A percentile compares a stretch with the other conserved stretches of the same genome.
phyloP scores from a whole-genome alignment of 2,329 filamentous ascomycete genomes.

The Coniochaeta hoffmannii region DNA sequence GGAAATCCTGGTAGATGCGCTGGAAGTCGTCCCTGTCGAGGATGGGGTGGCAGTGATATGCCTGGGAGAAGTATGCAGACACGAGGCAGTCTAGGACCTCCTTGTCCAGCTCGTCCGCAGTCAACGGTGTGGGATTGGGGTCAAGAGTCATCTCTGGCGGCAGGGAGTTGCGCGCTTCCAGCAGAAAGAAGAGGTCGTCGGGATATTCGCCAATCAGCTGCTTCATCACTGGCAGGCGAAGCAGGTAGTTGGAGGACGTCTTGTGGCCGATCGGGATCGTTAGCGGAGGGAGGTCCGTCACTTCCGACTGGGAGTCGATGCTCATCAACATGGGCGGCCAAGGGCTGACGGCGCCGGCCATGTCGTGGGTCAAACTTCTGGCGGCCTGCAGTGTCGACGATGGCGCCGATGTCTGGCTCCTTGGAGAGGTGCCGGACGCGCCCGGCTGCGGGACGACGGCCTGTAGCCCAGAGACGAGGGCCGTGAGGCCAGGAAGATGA shows the following conservation, averaged over 20 bases:
- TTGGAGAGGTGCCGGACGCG: neutral
- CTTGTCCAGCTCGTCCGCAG: slow-evolving; percentile 2
- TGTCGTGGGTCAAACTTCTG: slow-evolving; percentile 6
- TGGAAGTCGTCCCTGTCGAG: slow-evolving; percentile 18
- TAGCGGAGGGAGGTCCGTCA: slow-evolving; percentile 15
- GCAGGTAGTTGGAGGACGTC: slow-evolving; percentile 21
- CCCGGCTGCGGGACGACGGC: neutral
- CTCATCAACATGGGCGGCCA: neutral
- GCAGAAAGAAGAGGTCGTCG: slow-evolving; percentile 17
- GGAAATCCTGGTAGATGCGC: slow-evolving; percentile 14
- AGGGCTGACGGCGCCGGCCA: neutral
- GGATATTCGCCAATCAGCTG: slow-evolving; percentile 21
- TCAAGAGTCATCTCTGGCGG: slow-evolving; percentile 15
- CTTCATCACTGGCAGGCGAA: slow-evolving; percentile 19
- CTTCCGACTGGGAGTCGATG: slow-evolving; percentile 5
- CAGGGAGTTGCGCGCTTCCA: slow-evolving; percentile 17
- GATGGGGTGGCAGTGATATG: slow-evolving; percentile 19
- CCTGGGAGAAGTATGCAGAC: slow-evolving; percentile 16
- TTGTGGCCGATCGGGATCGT: slow-evolving; percentile 21
- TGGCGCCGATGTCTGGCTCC: slow-evolving; percentile 2
- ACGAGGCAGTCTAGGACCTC: slow-evolving; percentile 16
- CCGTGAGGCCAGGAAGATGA: slow-evolving; percentile 12
- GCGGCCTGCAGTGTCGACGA: neutral
- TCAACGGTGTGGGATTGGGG: neutral
- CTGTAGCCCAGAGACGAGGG: slow-evolving; percentile 9